Base-by-base conservation (phyloP, 2,329 filamentous ascomycete genomes). In the Aureobasidium sp. region DNA sequence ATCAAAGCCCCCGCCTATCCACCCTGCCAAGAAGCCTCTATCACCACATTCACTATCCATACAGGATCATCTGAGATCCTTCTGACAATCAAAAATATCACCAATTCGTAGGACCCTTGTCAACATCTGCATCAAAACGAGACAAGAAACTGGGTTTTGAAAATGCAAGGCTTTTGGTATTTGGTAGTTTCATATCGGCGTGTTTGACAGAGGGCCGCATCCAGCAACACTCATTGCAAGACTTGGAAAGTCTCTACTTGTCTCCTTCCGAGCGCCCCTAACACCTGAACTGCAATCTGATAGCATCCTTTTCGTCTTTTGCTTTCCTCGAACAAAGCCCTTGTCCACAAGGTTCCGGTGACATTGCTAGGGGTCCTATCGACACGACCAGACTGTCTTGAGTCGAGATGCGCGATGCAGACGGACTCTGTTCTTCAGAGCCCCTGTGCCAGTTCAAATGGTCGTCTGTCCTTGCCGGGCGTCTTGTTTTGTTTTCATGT, bases 91-190 rank as follows among this genome's bases (percentile, higher is more conserved):
- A n/a, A n/a, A n/a, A n/a, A n/a, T n/a, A n/a, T n/a, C n/a, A n/a
- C n/a, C n/a, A n/a, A n/a, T n/a, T n/a, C n/a, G n/a, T n/a, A n/a
- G n/a, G n/a, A n/a, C n/a, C n/a, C n/a, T n/a, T n/a, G n/a, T n/a
- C n/a, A n/a, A n/a, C n/a, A n/a, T n/a, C n/a, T n/a, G n/a, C n/a
- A n/a, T n/a, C n/a, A n/a, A n/a, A n/a, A n/a, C n/a, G n/a, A n/a
- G n/a, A n/a, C n/a, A n/a, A n/a, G n/a, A n/a, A n/a, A n/a, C 27
- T 29, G 27, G 27, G 27, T 6, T 7, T n/a, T 25, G 21, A 14
- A 27, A 37, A 47, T 35, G 30, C 42, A 37, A 37, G 30, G 41
- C 41, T 45, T 45, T 47, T 47, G 42, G 24, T 47, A 47, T 37
- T 47, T 35, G 12, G 42, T 25, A 19, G n/a, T 47, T 47, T 32